Evolutionary conservation across 2,329 filamentous ascomycete genomes (phyloP).

Genomic region (Graphilbum ipis-grandicollis): DNA sequence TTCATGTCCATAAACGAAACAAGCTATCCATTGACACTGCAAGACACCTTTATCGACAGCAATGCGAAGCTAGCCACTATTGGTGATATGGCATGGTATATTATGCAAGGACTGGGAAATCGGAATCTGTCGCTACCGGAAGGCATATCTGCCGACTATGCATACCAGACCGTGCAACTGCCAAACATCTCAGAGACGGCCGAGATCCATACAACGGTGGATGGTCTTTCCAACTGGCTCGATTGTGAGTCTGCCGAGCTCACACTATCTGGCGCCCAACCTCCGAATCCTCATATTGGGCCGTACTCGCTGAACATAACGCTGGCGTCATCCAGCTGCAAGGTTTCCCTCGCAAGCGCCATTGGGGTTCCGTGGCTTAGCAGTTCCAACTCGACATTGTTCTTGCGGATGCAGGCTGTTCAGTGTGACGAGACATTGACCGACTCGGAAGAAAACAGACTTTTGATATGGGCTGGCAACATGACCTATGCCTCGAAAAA

Average conservation of each 20-base stretch:
- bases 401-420: background rate
- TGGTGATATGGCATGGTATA: background rate
- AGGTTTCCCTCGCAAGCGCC: background rate
- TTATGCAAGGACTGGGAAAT: background rate
- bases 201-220: background rate
- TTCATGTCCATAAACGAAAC: background rate
- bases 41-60: background rate
- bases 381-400: background rate
- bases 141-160: background rate
- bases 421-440: background rate
- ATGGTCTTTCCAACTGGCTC: background rate
- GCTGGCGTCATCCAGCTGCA: background rate
- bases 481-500: background rate
- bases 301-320: background rate
- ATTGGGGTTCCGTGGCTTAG: background rate
- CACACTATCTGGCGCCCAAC: background rate
- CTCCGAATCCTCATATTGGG: background rate
- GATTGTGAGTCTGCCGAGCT: background rate
- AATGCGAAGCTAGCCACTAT: background rate
- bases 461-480: background rate
- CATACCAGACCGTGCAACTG: background rate
- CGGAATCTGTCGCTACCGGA: background rate
- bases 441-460: background rate
- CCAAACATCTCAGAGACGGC: background rate
- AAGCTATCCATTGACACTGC: background rate